Conservation (phyloP, 2,329 filamentous ascomycete genomes). For the Nemania sp. region DNA sequence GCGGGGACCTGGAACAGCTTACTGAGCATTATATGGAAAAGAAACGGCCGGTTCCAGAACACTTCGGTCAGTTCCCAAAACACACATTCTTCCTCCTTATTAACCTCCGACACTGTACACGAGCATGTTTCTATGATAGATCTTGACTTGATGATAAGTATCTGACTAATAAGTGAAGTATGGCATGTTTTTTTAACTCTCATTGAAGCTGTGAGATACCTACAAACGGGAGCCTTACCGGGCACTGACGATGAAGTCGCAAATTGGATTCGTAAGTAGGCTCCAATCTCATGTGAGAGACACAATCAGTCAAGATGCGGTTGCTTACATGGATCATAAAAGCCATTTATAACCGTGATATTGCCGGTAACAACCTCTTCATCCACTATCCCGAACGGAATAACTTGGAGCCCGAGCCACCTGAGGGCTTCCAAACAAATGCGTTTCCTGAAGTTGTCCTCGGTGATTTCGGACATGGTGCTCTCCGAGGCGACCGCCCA, state of each 20-base stretch:
- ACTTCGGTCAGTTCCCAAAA: constrained; percentile 15
- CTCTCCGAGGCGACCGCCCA: neutral
- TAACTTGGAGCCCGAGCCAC: neutral
- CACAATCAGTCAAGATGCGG: neutral
- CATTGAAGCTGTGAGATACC: constrained; percentile 16
- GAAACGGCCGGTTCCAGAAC: neutral
- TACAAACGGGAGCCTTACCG: constrained; percentile 4
- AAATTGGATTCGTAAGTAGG: constrained; percentile 11
- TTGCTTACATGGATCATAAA: neutral
- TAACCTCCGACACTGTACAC: no score
- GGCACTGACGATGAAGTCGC: neutral
- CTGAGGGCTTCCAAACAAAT: constrained; percentile 1
- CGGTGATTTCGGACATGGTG: constrained; percentile 2
- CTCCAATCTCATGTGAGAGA: neutral
- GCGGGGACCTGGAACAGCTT: neutral
- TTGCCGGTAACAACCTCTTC: constrained; percentile 5
- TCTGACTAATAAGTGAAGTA: constrained; percentile 5
- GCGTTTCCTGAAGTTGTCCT: constrained; percentile 17
- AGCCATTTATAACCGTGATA: constrained; percentile 10
- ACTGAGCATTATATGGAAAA: neutral
- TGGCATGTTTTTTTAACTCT: constrained; percentile 21
- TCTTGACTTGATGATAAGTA: neutral
- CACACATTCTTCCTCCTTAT: no score
- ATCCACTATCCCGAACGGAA: constrained; percentile 8
- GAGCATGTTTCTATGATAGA: no score